phyloP scores from a whole-genome alignment of 176 grass and related monocot genomes.

The Poa annua region DNA sequence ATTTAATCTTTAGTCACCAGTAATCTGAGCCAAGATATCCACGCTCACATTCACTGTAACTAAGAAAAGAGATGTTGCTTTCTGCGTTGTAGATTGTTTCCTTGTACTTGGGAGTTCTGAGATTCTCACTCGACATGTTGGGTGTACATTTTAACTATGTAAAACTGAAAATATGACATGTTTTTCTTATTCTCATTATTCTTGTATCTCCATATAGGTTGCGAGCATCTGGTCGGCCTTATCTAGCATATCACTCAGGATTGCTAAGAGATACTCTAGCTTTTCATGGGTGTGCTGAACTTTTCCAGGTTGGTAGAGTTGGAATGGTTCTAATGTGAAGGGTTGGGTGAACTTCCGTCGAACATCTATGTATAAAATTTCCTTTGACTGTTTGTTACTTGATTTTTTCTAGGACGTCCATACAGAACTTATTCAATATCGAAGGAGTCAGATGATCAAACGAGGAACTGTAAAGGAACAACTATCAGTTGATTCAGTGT shows the following conservation, averaged over 20 bases:
- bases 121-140: background rate
- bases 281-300: slow-evolving; percentile 99
- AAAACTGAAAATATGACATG: background rate
- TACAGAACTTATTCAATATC: slow-evolving; percentile 92
- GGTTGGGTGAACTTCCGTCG: background rate
- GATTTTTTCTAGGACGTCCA: slow-evolving; percentile 79
- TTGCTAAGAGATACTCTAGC: slow-evolving; percentile 90
- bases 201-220: slow-evolving; percentile 59
- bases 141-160: no score
- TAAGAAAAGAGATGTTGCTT: slow-evolving; percentile 6
- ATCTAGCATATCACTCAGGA: slow-evolving; percentile 88
- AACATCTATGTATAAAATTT: slow-evolving; percentile 16
- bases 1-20: background rate
- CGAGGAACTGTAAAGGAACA: slow-evolving; percentile 73
- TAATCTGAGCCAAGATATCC: background rate
- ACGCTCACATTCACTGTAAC: background rate
- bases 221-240: slow-evolving; percentile 69
- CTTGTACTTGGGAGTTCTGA: slow-evolving; percentile 3
- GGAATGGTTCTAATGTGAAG: slow-evolving; percentile 25
- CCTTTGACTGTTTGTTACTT: slow-evolving; percentile 49
- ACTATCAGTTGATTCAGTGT: slow-evolving; percentile 78
- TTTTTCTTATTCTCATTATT: slow-evolving; percentile 32
- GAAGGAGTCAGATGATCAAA: slow-evolving; percentile 93
- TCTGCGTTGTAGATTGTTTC: slow-evolving; percentile 22
- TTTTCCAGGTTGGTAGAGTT: slow-evolving; percentile 77